Evolutionary conservation across 108 stramenopile species (phyloP).

Genomic region (Craspedostauros australis): DNA sequence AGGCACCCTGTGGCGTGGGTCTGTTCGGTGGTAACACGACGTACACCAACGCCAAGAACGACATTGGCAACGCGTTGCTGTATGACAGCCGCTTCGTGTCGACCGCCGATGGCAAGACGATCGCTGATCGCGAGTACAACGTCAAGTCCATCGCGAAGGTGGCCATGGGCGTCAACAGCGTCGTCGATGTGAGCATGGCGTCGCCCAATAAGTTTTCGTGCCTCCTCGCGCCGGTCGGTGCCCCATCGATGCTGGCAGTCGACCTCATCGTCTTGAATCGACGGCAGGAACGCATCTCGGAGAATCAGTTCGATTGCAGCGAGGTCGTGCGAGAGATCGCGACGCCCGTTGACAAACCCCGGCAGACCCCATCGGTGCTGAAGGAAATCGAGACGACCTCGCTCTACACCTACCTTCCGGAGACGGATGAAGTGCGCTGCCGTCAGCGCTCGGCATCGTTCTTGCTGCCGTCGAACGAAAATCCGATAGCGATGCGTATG

Average conservation of each 20-base stretch:
- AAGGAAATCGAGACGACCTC: constrained; percentile 85
- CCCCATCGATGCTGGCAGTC: constrained; percentile 33
- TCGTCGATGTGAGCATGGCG: constrained; percentile 55
- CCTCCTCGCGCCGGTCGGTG: constrained; percentile 51
- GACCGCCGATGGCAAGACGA: constrained; percentile 3
- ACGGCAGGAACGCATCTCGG: constrained; percentile 41
- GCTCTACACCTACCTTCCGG: constrained; percentile 36
- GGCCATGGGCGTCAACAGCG: constrained; percentile 74
- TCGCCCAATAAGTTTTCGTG: constrained; percentile 79
- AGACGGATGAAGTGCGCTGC: constrained; percentile 42
- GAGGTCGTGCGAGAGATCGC: constrained; percentile 80
- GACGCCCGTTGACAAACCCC: constrained; percentile 22
- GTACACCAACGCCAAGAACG: constrained; percentile 34
- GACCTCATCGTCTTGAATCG: constrained; percentile 64
- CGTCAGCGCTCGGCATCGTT: constrained; percentile 71
- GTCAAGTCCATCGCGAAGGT: constrained; percentile 63
- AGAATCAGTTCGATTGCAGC: constrained; percentile 57
- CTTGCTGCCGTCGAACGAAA: constrained; percentile 64
- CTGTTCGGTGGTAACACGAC: constrained; percentile 75
- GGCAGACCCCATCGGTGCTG: constrained; percentile 25
- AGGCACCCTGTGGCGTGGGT: constrained; percentile 65
- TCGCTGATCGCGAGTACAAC: constrained; percentile 83
- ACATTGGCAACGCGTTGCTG: constrained; percentile 37
- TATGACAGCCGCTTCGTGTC: constrained; percentile 63
- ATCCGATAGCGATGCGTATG: constrained; percentile 60